Evolutionary conservation across 2,329 filamentous ascomycete species (phyloP), one percentile per base, ranked within the genome.

Genomic region (Paraconiothyrium sp.): DNA sequence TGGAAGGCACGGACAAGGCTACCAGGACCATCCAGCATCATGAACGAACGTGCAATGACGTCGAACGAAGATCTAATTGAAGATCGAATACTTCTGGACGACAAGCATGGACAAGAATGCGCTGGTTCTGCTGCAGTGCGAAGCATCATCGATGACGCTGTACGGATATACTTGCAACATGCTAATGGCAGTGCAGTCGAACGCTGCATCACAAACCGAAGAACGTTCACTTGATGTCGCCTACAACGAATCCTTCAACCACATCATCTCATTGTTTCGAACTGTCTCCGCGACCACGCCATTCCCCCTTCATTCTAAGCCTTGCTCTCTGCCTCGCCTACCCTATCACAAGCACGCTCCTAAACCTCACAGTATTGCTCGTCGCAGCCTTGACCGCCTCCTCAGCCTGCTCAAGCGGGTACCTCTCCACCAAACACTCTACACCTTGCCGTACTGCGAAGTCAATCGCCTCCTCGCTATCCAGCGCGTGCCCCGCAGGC

Each of bases 351-450:
- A 86, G 71, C 2, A 87, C 85, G 16, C 78, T 76, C 60, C 84
- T 79, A 70, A 87, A 86, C 58, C 78, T 70, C 86, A 86, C 58
- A 84, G 76, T 13, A 83, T 83, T 62, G 35, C 72, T 79, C 58
- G 80, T 48, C 84, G 86, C 85, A 57, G 83, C 78, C 62, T 83
- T 77, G 69, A 83, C 76, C 6, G 84, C 84, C 60, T 84, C 82
- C 67, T 82, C 81, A 27, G 76, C 83, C 72, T 84, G 79, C 30
- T 83, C 80, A 20, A 86, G 75, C 4, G 83, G 81, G 67, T 85
- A 87, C 66, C 80, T 83, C 74, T 86, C 83, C 39, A 86, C 72
- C 81, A 85, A 77, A 67, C 84, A 86, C 37, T 85, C 79, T 58
- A 86, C 79, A 8, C 75, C 77, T 48, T 85, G 80, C 24, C 76